Evolutionary conservation across 2,329 filamentous ascomycete genomes (phyloP).

Genomic region (Macrophomina phaseolina): DNA sequence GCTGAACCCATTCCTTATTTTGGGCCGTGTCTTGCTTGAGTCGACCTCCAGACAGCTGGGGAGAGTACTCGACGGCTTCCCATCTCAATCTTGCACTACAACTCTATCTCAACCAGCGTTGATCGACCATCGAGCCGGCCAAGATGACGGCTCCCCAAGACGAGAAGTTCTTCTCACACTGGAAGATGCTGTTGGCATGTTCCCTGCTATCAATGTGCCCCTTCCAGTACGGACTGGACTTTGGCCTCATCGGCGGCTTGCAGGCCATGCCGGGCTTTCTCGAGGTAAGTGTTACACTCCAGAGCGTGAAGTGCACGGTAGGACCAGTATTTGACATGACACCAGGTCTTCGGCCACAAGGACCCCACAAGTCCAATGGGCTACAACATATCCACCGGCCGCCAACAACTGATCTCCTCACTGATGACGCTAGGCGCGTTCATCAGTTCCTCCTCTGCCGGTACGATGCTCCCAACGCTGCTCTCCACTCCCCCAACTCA

Average conservation of each 20-base stretch:
- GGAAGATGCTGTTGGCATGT: constrained; percentile 56
- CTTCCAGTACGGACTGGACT: constrained; percentile 61
- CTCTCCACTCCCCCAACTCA: no score
- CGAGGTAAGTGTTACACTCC: constrained; percentile 36
- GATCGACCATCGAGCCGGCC: not conserved
- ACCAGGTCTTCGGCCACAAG: constrained; percentile 39
- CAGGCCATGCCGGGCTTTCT: constrained; percentile 60
- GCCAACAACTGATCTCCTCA: constrained; percentile 53
- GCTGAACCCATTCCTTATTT: constrained; percentile 4
- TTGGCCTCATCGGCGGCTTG: constrained; percentile 57
- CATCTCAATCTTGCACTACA: not conserved
- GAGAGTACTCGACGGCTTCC: not conserved
- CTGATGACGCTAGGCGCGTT: constrained; percentile 55
- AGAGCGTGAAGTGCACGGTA: no score
- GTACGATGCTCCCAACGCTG: constrained; percentile 37
- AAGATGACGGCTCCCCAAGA: constrained; percentile 34
- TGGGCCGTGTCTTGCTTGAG: not conserved
- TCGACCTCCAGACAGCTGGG: not conserved
- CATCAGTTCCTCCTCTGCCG: constrained; percentile 48
- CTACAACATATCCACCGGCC: constrained; percentile 51
- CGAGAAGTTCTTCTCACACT: constrained; percentile 47
- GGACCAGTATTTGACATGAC: not conserved
- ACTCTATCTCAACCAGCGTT: not conserved
- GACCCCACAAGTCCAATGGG: constrained; percentile 42
- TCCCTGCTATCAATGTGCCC: constrained; percentile 56